These are phyloP conservation scores for Stentor coeruleus DNA, from an alignment of 73 alveolate genomes.

Conservation along the genomic window DNA sequence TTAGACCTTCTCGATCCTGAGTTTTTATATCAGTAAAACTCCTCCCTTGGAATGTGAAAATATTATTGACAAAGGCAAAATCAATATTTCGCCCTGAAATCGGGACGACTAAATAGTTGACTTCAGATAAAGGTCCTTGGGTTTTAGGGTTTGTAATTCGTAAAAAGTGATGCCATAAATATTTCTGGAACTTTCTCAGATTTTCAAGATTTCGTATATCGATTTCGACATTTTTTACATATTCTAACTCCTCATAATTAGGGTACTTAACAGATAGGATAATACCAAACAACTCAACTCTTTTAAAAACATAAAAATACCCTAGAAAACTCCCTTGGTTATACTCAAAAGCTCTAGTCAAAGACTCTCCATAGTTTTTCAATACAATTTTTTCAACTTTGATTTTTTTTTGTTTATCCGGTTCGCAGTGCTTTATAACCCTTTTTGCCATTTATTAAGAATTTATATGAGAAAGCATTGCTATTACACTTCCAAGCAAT, in stretches of 20 bases:
- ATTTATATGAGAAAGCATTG: neutral
- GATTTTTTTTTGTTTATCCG: too few species aligned
- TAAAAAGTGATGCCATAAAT: neutral
- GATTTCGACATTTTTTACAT: neutral
- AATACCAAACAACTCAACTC: neutral
- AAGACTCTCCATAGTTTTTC: too few species aligned
- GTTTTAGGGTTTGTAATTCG: neutral
- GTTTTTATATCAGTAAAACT: neutral
- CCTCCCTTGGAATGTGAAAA: neutral
- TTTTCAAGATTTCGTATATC: neutral
- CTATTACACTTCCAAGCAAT: neutral
- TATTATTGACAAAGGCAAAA: neutral
- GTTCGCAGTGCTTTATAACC: too few species aligned
- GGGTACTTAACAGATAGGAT: neutral
- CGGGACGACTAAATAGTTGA: constrained; percentile 17
- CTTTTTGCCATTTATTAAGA: too few species aligned
- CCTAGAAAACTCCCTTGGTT: too few species aligned
- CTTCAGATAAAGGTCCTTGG: neutral
- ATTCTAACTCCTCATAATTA: neutral
- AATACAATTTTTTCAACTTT: too few species aligned
- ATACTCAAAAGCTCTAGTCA: too few species aligned
- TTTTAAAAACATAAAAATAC: too few species aligned
- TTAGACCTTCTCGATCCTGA: neutral
- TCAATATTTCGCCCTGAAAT: neutral
- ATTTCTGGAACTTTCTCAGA: neutral